phyloP scores from a whole-genome alignment of 164 flowering plant genomes.

The Protea cynaroides region DNA sequence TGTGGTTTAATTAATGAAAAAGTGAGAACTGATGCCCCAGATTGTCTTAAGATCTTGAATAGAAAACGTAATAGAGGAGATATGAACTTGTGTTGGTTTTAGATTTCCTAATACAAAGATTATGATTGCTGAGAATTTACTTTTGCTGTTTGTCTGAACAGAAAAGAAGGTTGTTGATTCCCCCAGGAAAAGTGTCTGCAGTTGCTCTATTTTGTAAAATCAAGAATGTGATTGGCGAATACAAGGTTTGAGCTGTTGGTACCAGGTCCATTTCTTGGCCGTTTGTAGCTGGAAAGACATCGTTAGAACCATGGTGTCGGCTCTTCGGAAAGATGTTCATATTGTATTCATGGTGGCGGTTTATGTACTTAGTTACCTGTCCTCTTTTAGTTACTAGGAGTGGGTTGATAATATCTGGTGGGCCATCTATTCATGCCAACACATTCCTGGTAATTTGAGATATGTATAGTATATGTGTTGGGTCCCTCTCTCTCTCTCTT shows the following conservation, averaged over 20 bases:
- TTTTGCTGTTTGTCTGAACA: constrained; percentile 19
- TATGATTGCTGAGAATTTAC: background rate
- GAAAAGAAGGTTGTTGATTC: constrained; percentile 52
- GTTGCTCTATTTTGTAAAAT: constrained; percentile 49
- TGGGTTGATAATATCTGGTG: too few species aligned
- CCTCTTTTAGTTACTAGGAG: too few species aligned
- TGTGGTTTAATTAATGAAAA: too few species aligned
- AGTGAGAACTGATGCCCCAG: too few species aligned
- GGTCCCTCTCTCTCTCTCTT: too few species aligned
- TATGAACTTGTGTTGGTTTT: too few species aligned
- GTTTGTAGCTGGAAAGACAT: background rate
- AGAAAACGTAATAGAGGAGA: too few species aligned
- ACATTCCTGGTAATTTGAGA: too few species aligned
- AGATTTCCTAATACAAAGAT: background rate
- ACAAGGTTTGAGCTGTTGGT: background rate
- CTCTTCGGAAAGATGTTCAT: background rate
- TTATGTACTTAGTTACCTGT: too few species aligned
- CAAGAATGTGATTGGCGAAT: background rate
- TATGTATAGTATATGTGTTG: too few species aligned
- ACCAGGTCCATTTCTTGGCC: background rate
- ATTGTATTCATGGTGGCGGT: background rate
- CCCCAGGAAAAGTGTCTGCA: constrained; percentile 45
- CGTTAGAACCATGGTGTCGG: background rate
- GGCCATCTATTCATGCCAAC: too few species aligned
- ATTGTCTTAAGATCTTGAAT: too few species aligned